These are phyloP conservation scores for Karstenula rhodostoma DNA, from an alignment of 2,329 filamentous ascomycete species.

Conservation along the genomic window DNA sequence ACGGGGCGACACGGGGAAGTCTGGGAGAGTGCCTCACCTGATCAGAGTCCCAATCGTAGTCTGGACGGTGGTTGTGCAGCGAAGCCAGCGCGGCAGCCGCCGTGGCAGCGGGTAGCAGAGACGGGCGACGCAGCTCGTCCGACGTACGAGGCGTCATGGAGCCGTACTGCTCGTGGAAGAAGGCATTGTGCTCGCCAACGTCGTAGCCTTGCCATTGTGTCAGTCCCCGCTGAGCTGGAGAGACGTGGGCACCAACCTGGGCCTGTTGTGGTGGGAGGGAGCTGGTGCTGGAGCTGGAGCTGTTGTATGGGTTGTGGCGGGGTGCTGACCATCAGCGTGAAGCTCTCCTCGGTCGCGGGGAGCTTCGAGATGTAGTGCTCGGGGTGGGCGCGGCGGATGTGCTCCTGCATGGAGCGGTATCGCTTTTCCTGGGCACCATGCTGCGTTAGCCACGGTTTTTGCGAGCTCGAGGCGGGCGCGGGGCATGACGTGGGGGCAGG, in stretches of 20 bases:
- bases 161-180: slow-evolving; percentile 71
- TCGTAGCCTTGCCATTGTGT: slow-evolving; percentile 55
- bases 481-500: slow-evolving; percentile 32
- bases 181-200: slow-evolving; percentile 68
- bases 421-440: slow-evolving; percentile 76
- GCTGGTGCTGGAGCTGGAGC: slow-evolving; percentile 62
- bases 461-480: slow-evolving; percentile 16
- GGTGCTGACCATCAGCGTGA: slow-evolving; percentile 93
- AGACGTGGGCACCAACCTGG: slow-evolving; percentile 42
- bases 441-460: slow-evolving; percentile 40
- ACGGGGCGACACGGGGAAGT: slow-evolving; percentile 15
- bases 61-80: slow-evolving; percentile 80
- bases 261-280: slow-evolving; percentile 50
- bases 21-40: slow-evolving; percentile 38
- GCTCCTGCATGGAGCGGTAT: slow-evolving; percentile 99
- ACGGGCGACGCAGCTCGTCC: slow-evolving; percentile 73
- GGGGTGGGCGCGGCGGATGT: slow-evolving; percentile 95
- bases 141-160: slow-evolving; percentile 71
- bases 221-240: slow-evolving; percentile 44
- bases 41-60: slow-evolving; percentile 59
- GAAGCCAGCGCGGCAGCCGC: slow-evolving; percentile 89
- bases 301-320: slow-evolving; percentile 75
- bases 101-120: slow-evolving; percentile 72
- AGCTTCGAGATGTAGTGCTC: slow-evolving; percentile 98
- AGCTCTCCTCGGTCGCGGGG: slow-evolving; percentile 97